phyloP scores from a whole-genome alignment of 179 eudicot species.

The Silene noctiflora region DNA sequence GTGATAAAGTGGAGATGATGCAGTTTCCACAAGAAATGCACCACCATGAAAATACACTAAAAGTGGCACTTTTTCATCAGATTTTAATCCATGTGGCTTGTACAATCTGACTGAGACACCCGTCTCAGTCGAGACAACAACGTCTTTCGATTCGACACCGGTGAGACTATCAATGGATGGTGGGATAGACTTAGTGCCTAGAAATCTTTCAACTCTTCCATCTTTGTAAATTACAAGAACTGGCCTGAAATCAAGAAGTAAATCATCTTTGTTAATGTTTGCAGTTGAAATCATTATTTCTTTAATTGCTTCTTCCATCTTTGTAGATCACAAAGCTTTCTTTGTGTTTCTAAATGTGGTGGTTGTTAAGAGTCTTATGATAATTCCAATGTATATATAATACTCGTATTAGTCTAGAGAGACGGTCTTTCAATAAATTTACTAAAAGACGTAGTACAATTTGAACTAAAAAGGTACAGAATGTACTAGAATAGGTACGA shows the following conservation, averaged over 20 bases:
- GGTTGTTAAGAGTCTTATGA: no score
- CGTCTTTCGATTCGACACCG: conserved; percentile 34
- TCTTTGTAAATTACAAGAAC: conserved; percentile 35
- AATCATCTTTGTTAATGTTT: conserved; percentile 26
- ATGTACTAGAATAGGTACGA: no score
- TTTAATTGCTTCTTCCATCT: conserved; percentile 12
- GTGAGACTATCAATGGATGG: conserved; percentile 28
- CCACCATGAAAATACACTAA: conserved; percentile 45
- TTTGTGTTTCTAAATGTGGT: no score
- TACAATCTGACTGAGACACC: conserved; percentile 38
- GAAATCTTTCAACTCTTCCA: conserved; percentile 32
- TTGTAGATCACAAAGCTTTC: no score
- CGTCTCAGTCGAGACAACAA: conserved; percentile 20
- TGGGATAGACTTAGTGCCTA: conserved; percentile 27
- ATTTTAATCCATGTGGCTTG: conserved; percentile 27
- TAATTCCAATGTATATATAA: no score
- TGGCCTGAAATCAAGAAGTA: conserved; percentile 31
- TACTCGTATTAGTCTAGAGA: no score
- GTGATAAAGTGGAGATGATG: conserved; percentile 26
- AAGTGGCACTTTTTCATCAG: conserved; percentile 28
- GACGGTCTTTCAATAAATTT: no score
- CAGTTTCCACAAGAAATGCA: conserved; percentile 33
- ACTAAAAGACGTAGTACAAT: no score
- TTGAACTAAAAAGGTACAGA: no score
- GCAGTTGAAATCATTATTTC: conserved; percentile 14